Percentiles rank a stretch among this genome's conserved stretches.
phyloP scores from a whole-genome alignment of 768 basidiomycete species.

The Boletus fagicola region DNA sequence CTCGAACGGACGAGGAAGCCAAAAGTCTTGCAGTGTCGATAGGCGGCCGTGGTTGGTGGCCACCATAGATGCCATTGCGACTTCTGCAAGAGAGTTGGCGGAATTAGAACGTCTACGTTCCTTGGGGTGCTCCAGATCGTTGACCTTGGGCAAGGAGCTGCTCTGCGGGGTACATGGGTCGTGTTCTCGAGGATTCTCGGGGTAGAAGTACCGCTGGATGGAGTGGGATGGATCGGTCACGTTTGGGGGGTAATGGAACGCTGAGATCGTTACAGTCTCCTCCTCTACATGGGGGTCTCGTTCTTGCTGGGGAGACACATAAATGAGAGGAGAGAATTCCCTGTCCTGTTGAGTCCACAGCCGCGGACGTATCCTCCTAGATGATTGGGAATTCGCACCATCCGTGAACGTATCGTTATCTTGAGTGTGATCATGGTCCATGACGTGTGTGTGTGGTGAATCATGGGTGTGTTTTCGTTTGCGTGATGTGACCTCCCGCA shows the following conservation, averaged over 20 bases:
- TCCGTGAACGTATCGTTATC: not conserved
- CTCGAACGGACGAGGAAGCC: conserved; percentile 23
- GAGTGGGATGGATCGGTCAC: not conserved
- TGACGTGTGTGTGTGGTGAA: not conserved
- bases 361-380: conserved; percentile 11
- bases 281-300: not conserved
- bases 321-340: conserved; percentile 27
- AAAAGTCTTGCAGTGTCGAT: conserved; percentile 16
- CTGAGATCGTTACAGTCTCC: conserved; percentile 6
- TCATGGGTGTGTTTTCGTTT: conserved; percentile 21
- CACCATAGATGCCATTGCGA: conserved; percentile 15
- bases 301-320: conserved; percentile 12
- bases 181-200: not conserved
- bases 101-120: conserved; percentile 14
- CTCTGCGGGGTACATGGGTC: conserved; percentile 3
- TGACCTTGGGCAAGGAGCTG: not conserved
- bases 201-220: conserved; percentile 1
- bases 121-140: not conserved
- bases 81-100: conserved; percentile 14
- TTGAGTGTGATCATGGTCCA: not conserved
- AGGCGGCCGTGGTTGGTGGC: conserved; percentile 2
- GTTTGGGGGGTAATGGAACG: not conserved
- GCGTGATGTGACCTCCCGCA: not conserved
- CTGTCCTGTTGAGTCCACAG: conserved; percentile 2
- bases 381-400: not conserved